Evolutionary conservation across 2,329 filamentous ascomycete genomes (phyloP).

Genomic region (Calonectria montana): DNA sequence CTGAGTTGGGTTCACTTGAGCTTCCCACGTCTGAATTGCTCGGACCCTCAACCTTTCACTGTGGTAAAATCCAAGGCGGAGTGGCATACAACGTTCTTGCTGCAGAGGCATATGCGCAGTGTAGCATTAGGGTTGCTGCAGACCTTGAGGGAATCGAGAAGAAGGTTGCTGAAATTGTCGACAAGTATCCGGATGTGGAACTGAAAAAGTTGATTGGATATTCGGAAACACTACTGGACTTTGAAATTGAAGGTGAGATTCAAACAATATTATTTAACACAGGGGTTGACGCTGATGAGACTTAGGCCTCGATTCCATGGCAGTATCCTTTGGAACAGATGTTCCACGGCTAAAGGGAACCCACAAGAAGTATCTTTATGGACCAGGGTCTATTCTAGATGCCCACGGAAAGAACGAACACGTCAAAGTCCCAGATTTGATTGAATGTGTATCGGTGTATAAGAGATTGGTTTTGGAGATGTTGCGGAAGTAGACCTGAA

Average conservation of each 20-base stretch:
- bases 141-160: conserved; percentile 49
- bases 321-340: conserved; percentile 34
- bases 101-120: conserved; percentile 51
- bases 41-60: conserved; percentile 53
- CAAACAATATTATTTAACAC: not conserved
- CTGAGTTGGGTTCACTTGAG: conserved; percentile 38
- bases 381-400: conserved; percentile 33
- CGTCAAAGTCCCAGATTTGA: conserved; percentile 24
- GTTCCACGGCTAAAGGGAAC: conserved; percentile 27
- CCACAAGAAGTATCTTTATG: conserved; percentile 34
- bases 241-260: conserved; percentile 48
- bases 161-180: conserved; percentile 46
- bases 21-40: conserved; percentile 51
- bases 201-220: conserved; percentile 51
- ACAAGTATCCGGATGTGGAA: conserved; percentile 46
- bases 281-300: not conserved
- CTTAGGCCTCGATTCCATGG: conserved; percentile 23
- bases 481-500: not conserved
- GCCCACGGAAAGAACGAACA: conserved; percentile 33
- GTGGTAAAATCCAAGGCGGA: conserved; percentile 52
- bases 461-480: conserved; percentile 24
- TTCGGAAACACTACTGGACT: conserved; percentile 51
- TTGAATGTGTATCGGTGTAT: conserved; percentile 30
- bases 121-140: conserved; percentile 51
- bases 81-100: conserved; percentile 54